A percentile compares a stretch with the other conserved stretches of the same genome.
Evolutionary conservation across 768 basidiomycete genomes (phyloP).

Genomic region (Rhodocollybia butyracea): DNA sequence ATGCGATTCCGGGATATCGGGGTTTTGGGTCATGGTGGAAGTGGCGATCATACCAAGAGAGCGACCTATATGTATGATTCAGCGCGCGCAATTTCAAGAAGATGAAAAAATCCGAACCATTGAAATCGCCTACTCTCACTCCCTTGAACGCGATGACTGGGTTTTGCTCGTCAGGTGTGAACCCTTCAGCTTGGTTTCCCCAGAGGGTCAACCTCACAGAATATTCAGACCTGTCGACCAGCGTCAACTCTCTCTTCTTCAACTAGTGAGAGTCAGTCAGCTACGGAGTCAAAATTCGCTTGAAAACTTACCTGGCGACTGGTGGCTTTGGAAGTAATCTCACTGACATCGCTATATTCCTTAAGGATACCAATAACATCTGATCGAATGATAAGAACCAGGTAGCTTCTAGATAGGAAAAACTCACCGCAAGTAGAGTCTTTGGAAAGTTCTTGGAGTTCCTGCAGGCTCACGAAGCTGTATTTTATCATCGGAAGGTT

Average conservation of each 20-base stretch:
- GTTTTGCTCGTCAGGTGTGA: conserved; percentile 45
- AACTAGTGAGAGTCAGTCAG: too few species aligned
- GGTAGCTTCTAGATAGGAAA: conserved; percentile 2
- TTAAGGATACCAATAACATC: conserved; percentile 89
- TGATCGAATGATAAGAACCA: conserved; percentile 25
- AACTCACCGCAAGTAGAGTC: conserved; percentile 79
- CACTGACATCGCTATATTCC: conserved; percentile 63
- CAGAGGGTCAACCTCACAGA: conserved; percentile 87
- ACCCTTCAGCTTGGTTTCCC: conserved; percentile 93
- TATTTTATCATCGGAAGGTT: conserved; percentile 83
- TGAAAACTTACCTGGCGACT: conserved; percentile 66
- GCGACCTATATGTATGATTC: conserved; percentile 47
- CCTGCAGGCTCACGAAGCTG: conserved; percentile 67
- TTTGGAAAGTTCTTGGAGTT: conserved; percentile 62
- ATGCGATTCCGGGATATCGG: conserved; percentile 90
- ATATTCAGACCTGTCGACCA: conserved; percentile 82
- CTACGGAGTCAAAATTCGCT: too few species aligned
- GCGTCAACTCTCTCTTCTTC: conserved; percentile 81
- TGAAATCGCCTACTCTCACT: conserved; percentile 90
- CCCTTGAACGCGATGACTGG: conserved; percentile 92
- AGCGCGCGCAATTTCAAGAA: neutral
- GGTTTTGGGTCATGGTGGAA: conserved; percentile 80
- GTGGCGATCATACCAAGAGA: conserved; percentile 81
- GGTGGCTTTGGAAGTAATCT: conserved; percentile 74
- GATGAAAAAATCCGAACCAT: conserved; percentile 42